Evolutionary conservation across 1,139 yeast genomes (phyloP).

Genomic region (Magnusiomyces sp.): DNA sequence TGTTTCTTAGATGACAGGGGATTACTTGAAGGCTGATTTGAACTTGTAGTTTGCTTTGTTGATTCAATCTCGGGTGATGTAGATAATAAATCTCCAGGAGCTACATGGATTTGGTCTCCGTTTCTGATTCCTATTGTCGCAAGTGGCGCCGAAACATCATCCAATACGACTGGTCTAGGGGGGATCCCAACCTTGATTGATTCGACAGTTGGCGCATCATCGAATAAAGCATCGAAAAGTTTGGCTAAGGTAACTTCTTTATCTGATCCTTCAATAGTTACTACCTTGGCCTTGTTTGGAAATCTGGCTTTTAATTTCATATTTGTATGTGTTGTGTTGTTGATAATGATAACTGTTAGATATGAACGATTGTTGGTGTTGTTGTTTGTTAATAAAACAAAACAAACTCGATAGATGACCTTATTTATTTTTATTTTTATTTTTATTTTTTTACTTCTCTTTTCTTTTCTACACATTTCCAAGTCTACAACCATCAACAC

Average conservation of each 20-base stretch:
- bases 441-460: background rate
- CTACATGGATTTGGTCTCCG: conserved; percentile 51
- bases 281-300: conserved; percentile 6
- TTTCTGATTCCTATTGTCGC: conserved; percentile 40
- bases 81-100: background rate
- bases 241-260: conserved; percentile 25
- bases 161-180: conserved; percentile 39
- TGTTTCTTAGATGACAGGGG: background rate
- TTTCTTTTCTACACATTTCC: background rate
- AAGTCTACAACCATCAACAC: too few species aligned
- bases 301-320: conserved; percentile 13
- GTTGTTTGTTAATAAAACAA: background rate
- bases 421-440: background rate
- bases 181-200: conserved; percentile 54
- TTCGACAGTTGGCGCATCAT: conserved; percentile 8
- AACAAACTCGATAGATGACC: background rate
- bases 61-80: conserved; percentile 1
- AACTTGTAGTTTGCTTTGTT: background rate
- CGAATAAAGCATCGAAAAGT: conserved; percentile 17
- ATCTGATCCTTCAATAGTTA: conserved; percentile 7
- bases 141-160: conserved; percentile 23
- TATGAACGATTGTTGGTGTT: background rate
- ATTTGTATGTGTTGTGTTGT: background rate
- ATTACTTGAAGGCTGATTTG: background rate
- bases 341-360: background rate